Percentiles rank a stretch among this genome's conserved stretches.
phyloP scores from a whole-genome alignment of 108 stramenopile species.

The Fragilaria radians region DNA sequence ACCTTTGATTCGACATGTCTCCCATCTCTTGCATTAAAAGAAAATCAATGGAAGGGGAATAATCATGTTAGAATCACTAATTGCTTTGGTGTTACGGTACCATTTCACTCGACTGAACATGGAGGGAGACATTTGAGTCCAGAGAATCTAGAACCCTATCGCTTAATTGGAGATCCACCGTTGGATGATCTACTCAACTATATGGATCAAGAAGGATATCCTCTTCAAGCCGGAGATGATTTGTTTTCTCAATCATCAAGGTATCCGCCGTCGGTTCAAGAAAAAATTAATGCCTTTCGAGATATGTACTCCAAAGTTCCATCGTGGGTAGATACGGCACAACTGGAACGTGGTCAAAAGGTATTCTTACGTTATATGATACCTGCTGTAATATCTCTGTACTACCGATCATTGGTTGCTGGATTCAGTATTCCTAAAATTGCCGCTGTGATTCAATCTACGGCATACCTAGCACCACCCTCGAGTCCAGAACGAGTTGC shows the following conservation, averaged over 20 bases:
- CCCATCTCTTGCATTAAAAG: background rate
- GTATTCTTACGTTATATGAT: slow-evolving; percentile 64
- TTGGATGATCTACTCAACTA: slow-evolving; percentile 48
- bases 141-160: slow-evolving; percentile 55
- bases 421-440: slow-evolving; percentile 78
- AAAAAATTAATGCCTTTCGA: slow-evolving; percentile 17
- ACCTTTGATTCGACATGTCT: background rate
- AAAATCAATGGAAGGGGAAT: too few relatives aligned
- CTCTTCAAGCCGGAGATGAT: slow-evolving; percentile 38
- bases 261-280: slow-evolving; percentile 1
- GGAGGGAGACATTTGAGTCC: slow-evolving; percentile 43
- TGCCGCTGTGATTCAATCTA: slow-evolving; percentile 52
- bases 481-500: slow-evolving; percentile 25
- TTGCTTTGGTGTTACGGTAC: slow-evolving; percentile 9
- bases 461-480: slow-evolving; percentile 63
- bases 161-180: slow-evolving; percentile 52
- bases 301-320: slow-evolving; percentile 34
- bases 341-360: slow-evolving; percentile 68
- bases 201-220: slow-evolving; percentile 21
- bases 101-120: slow-evolving; percentile 2
- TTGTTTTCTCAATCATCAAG: slow-evolving; percentile 24
- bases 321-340: slow-evolving; percentile 60
- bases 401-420: slow-evolving; percentile 60
- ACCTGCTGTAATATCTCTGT: slow-evolving; percentile 45
- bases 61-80: background rate